A percentile compares a stretch with the other conserved stretches of the same genome.
phyloP scores from a whole-genome alignment of 2,329 filamentous ascomycete species.

The Aspergillus pseudoterreus region DNA sequence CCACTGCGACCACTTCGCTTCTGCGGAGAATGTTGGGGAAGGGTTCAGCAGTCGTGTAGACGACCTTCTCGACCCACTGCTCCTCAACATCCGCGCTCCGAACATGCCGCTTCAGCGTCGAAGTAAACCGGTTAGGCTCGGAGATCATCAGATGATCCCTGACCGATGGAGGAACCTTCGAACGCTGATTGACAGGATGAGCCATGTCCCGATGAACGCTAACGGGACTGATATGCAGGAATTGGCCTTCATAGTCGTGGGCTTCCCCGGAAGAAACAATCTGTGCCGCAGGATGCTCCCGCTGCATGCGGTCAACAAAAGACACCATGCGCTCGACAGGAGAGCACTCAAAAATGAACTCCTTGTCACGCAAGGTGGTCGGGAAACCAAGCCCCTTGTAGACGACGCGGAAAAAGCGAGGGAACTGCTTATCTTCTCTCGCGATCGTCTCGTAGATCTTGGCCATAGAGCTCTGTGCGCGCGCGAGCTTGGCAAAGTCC shows the following conservation, averaged over 20 bases:
- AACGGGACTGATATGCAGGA: constrained; percentile 75
- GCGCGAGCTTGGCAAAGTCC: constrained; percentile 87
- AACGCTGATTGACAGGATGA: constrained; percentile 82
- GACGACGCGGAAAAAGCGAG: constrained; percentile 86
- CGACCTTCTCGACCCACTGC: constrained; percentile 75
- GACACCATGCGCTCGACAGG: constrained; percentile 71
- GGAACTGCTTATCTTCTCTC: constrained; percentile 72
- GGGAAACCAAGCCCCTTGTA: constrained; percentile 91
- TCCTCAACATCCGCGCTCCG: constrained; percentile 63
- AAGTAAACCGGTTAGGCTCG: constrained; percentile 72
- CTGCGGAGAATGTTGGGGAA: constrained; percentile 89
- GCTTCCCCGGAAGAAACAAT: constrained; percentile 67
- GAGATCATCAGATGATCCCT: constrained; percentile 82
- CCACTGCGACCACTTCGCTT: constrained; percentile 73
- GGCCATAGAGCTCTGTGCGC: constrained; percentile 85
- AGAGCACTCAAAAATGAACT: constrained; percentile 85
- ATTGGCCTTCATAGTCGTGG: constrained; percentile 87
- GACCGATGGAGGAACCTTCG: constrained; percentile 76
- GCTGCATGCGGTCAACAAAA: constrained; percentile 89
- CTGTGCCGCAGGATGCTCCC: constrained; percentile 81
- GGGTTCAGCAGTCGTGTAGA: constrained; percentile 77
- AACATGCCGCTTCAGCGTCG: constrained; percentile 68
- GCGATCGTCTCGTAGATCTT: constrained; percentile 85
- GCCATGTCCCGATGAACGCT: constrained; percentile 75
- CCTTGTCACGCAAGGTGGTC: constrained; percentile 74